phyloP scores from a whole-genome alignment of 495 filamentous ascomycete species.

The Letharia lupina region DNA sequence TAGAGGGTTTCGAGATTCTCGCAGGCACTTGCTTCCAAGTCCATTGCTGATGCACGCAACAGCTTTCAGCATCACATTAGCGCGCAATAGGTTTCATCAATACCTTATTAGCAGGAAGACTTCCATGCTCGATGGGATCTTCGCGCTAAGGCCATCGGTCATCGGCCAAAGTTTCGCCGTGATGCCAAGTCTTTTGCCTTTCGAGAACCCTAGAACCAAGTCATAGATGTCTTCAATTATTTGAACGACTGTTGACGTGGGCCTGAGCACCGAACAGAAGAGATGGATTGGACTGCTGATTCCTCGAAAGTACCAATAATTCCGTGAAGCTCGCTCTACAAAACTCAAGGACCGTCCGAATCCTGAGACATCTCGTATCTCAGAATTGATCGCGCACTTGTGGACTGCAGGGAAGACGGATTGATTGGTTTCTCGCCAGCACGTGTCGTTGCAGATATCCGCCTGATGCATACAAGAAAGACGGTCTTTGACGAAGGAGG shows the following conservation, averaged over 20 bases:
- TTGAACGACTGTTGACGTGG: not conserved
- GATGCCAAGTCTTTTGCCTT: slow-evolving; percentile 5
- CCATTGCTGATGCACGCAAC: slow-evolving; percentile 1
- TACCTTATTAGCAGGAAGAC: too few species aligned
- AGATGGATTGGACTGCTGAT: not conserved
- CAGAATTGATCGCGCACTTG: not conserved
- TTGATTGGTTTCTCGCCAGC: not conserved
- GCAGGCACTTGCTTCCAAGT: not conserved
- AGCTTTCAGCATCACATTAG: slow-evolving; percentile 13
- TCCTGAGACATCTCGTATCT: not conserved
- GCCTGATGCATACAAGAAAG: not conserved
- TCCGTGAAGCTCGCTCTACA: not conserved
- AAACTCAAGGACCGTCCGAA: not conserved
- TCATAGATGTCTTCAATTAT: not conserved
- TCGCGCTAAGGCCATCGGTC: not conserved
- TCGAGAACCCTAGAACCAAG: not conserved
- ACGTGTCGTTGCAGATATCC: not conserved
- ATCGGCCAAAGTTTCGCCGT: slow-evolving; percentile 4
- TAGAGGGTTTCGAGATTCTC: not conserved
- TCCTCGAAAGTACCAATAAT: not conserved
- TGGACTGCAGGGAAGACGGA: not conserved
- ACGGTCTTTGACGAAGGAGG: not conserved
- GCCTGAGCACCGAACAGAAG: not conserved
- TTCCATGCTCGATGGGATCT: too few species aligned
- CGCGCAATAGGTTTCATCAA: not conserved